phyloP scores from a whole-genome alignment of 768 basidiomycete species.

The Cubamyces lactineus region DNA sequence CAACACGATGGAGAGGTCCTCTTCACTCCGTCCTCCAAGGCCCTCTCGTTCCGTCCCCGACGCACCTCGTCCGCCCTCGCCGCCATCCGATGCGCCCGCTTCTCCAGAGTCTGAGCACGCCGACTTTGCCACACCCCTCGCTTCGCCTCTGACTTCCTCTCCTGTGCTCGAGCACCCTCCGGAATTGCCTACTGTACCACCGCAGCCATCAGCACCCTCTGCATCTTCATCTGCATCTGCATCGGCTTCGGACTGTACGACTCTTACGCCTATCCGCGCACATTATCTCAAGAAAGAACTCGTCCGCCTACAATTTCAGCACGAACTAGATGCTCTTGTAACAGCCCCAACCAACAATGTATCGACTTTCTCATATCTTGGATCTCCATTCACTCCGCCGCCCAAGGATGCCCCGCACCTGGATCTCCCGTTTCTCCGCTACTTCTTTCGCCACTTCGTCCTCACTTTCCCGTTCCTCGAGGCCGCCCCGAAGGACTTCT shows the following conservation, averaged over 20 bases:
- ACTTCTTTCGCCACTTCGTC: constrained; percentile 90
- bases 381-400: constrained; percentile 80
- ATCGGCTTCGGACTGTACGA: constrained; percentile 2
- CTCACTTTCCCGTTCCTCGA: constrained; percentile 95
- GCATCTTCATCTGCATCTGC: neutral
- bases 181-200: neutral
- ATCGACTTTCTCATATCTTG: constrained; percentile 84
- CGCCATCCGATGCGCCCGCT: constrained; percentile 6
- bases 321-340: constrained; percentile 75
- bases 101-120: constrained; percentile 18
- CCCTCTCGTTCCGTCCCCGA: constrained; percentile 19
- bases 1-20: constrained; percentile 19
- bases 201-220: neutral
- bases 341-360: constrained; percentile 49
- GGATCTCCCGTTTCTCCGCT: constrained; percentile 88
- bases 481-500: constrained; percentile 88
- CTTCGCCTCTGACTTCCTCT: constrained; percentile 21
- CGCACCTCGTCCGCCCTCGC: constrained; percentile 10
- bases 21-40: constrained; percentile 17
- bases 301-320: constrained; percentile 79
- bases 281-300: constrained; percentile 99
- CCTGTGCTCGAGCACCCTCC: constrained; percentile 13
- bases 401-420: constrained; percentile 57
- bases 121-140: constrained; percentile 24
- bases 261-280: constrained; percentile 85